A percentile compares a stretch with the other conserved stretches of the same genome.
These are phyloP conservation scores for Vigna reflexopilosa DNA, from an alignment of 306 rosid species.

Conservation along the genomic window DNA sequence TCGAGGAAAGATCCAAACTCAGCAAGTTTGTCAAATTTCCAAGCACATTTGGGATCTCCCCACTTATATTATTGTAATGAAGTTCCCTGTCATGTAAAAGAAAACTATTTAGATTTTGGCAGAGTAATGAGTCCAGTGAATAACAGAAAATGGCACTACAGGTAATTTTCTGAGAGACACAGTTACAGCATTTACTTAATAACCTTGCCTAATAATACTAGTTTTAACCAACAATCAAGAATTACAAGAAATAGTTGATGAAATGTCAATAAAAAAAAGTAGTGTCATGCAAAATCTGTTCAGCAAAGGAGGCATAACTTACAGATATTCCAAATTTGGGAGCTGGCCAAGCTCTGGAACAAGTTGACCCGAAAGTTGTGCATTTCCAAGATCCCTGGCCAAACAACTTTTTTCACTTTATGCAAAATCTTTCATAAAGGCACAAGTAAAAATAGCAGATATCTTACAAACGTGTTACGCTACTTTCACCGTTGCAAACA, in stretches of 20 bases:
- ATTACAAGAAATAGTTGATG: background rate
- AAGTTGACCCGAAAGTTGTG: slow-evolving; percentile 66
- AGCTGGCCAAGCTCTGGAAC: slow-evolving; percentile 74
- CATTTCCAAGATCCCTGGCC: slow-evolving; percentile 79
- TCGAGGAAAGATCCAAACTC: slow-evolving; percentile 74
- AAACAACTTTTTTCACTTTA: background rate
- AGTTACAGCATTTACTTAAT: background rate
- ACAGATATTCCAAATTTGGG: slow-evolving; percentile 69
- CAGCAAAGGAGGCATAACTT: slow-evolving; percentile 43
- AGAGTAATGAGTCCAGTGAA: background rate
- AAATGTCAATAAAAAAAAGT: slow-evolving; percentile 8
- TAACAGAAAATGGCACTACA: background rate
- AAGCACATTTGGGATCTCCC: slow-evolving; percentile 64
- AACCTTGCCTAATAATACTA: background rate
- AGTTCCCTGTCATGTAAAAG: slow-evolving; percentile 63
- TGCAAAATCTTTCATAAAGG: background rate
- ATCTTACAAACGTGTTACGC: slow-evolving; percentile 76
- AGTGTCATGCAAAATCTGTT: background rate
- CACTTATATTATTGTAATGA: slow-evolving; percentile 56
- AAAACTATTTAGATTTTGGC: background rate
- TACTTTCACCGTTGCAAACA: slow-evolving; percentile 57
- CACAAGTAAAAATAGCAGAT: slow-evolving; percentile 12
- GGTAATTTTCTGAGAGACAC: background rate
- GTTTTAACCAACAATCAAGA: background rate
- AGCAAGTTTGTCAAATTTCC: slow-evolving; percentile 66